Evolutionary conservation across 140 eudicot species (phyloP), one percentile per base, ranked within the genome.

Genomic region (Erigeron philadelphicus): DNA sequence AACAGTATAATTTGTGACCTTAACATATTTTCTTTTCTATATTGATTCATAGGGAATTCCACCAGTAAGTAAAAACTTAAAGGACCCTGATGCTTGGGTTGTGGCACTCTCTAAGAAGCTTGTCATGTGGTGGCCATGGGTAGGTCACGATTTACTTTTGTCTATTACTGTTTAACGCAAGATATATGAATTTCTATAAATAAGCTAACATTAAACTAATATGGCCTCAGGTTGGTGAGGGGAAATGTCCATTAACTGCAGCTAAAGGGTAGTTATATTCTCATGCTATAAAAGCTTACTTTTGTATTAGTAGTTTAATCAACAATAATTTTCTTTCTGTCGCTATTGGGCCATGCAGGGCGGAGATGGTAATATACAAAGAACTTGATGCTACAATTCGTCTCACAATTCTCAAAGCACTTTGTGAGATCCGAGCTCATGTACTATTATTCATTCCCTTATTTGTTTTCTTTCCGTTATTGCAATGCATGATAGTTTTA

Each of bases 111-210:
- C 84, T 66, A 93, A 80, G 80, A 83, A 85, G 80, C 95, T 93
- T 57, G 57, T 70, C 38, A 61, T 67, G 72, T 93, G 98, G 98
- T 93, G 98, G 98, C 95, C 88, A 50, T 86, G 96, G 98, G 98
- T 93, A 83, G 72, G 90, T 72, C 63, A 63, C 67, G 0, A 31
- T 31, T 66, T 3, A 12, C 38, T 31, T 3, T 25, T 2, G 5
- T 31, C 5, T 21, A 21, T 21, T 21, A 21, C 25, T 31, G 3
- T 31, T 2, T 5, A 31, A 31, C 38, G 4, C 38, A 31, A 31
- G 38, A 47, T 59, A 35, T 49, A 9, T 12, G 11, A 31, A 25
- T 61, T 10, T 11, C 31, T 0, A 47, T 43, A 55, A 58, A 35
- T 58, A 25, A 64, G 46, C 17, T 68, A 79, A 70, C 72, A 41